Evolutionary conservation across 768 basidiomycete genomes (phyloP), one percentile per base, ranked within the genome.

Genomic region (Russula compacta): DNA sequence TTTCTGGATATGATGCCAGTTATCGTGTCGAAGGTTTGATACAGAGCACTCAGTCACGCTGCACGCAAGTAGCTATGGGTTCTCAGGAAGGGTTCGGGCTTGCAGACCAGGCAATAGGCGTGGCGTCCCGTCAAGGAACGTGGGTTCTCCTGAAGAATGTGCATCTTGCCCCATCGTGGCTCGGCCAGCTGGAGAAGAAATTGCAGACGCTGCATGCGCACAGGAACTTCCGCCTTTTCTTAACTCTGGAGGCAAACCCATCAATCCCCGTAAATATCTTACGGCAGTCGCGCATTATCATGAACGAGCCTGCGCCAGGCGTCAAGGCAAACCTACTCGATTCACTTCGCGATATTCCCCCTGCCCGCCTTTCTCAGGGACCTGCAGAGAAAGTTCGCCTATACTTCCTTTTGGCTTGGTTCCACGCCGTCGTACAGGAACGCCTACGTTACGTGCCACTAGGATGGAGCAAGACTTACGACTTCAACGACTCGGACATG

Each of bases 401-500:
- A 50, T 95, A 95, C 75, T 98, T 98, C 86, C 78, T 98, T 38
- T 82, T 98, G 35, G 92, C 97, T 1, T 99, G 95, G 95, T 97
- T 98, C 87, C 97, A 99, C 69, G 95, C 97, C 12, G 84, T 98
- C 19, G 87, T 98, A 1, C 95, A 97, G 74, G 97, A 98, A 73
- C 91, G 97, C 63, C 78, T 98, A 12, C 90, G 95, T 44, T 99
- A 98, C 72, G 90, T 87, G 9, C 97, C 97, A 6, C 77, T 99
- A 15, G 95, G 97, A 0, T 99, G 95, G 94, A 95, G 89, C 71
- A 92, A 97, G 75, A 80, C 81, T 0, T 98, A 98, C 74, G 97
- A 98, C 72, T 98, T 98, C 83, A 99, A 99, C 73, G 95, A 98
- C 71, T 97, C 95, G 5, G 97, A 99, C 71, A 89, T 97, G 82